Evolutionary conservation across 257 asterid species (phyloP).

Genomic region (Nicotiana benthamiana): DNA sequence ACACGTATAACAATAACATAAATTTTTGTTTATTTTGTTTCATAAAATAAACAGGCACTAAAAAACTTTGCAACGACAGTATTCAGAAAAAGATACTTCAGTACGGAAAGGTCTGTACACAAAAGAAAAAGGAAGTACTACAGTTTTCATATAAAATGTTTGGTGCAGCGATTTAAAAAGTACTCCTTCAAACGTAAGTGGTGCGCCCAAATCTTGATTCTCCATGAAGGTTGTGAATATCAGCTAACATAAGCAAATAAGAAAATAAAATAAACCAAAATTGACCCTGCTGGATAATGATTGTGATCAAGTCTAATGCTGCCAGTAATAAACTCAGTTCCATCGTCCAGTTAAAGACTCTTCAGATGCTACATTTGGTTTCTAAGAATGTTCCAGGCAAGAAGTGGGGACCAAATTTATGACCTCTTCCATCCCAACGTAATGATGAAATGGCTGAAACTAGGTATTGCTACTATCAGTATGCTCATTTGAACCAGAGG

Average conservation of each 20-base stretch:
- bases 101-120: neutral
- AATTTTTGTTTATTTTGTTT: neutral
- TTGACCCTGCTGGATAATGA: neutral
- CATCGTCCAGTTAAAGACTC: neutral
- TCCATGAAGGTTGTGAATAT: neutral
- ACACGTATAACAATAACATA: neutral
- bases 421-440: neutral
- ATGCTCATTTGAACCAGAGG: neutral
- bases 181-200: neutral
- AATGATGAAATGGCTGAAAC: neutral
- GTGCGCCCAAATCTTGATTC: neutral
- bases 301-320: neutral
- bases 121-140: neutral
- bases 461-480: neutral
- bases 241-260: neutral
- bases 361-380: neutral
- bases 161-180: neutral
- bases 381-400: neutral
- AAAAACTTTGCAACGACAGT: neutral
- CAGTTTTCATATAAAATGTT: neutral
- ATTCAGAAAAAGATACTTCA: neutral
- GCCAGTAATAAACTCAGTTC: neutral
- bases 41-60: neutral
- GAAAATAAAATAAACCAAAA: neutral
- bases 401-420: neutral